Base-by-base conservation (phyloP, 1,139 yeast genomes). In the Magnusiomyces starmeri region DNA sequence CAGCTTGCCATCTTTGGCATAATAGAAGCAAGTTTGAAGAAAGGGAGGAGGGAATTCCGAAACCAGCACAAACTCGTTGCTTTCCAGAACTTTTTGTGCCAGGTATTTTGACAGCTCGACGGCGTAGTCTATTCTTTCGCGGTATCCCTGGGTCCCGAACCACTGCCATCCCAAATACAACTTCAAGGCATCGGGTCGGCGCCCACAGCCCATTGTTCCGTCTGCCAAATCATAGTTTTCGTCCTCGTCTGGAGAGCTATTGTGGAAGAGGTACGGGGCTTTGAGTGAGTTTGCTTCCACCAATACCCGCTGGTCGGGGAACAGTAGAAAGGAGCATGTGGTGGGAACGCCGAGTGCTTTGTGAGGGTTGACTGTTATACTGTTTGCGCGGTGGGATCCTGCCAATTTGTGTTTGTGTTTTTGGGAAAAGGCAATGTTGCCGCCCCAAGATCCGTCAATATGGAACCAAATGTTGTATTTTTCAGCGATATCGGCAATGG, bases 391-490 rank as follows among this genome's bases (percentile, higher is more conserved):
- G 48, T 83, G 77, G 35, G 78, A 67, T 1, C 96, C 96, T 8
- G 65, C 62, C 59, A 87, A 65, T 60, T 77, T 75, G 51, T 66
- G 54, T 40, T 66, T 67, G 52, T 81, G 79, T n/a, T 61, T 70
- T 0, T 65, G 59, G 27, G 89, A 81, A 68, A 86, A 87, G 0
- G 83, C 75, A 9, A 84, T 83, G 62, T 87, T 86, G 14, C 94
- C 96, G 42, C 96, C 96, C 95, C 95, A 86, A 8, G 94, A 84
- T 1, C 94, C 96, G 68, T 87, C 96, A 45, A 87, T 79, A 65
- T 87, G 96, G 66, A 85, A 77, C 90, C 95, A 86, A 16, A 81
- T 54, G 25, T 75, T 67, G 66, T 82, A 65, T 55, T 73, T 71
- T 52, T 76, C 72, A 7, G 92, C 81, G 8, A 86, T 65, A 7